Base-by-base conservation (phyloP, 192 early-diverging fungal species). In the Pilaira anomala region DNA sequence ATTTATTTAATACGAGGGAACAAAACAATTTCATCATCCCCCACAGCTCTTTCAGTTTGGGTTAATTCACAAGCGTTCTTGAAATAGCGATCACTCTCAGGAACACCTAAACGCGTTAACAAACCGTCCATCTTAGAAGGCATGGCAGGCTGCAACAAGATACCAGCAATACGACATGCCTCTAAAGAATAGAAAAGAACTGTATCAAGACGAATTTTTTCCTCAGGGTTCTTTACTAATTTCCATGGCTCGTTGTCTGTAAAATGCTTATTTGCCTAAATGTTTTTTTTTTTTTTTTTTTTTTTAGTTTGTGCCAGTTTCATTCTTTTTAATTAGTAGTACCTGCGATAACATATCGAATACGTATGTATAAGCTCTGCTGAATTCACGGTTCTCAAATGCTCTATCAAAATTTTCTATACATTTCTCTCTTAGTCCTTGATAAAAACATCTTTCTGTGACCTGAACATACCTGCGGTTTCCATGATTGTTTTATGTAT, bases 121-220 rank as follows among this genome's bases (percentile, higher is more conserved):
- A 98, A 71, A 45, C 64, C 60, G 1, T 60, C 62, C 44, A 85
- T 78, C 69, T 93, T 95, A 1, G 73, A 71, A 7, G 96, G 96
- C 86, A 97, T 93, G 18, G 95, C 82, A 6, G 92, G 91, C 66
- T 89, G 87, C 48, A 97, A 72, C 40, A 95, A 66, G 28, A 96
- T 76, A 13, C 77, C 87, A 3, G 87, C 78, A 24, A 92, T 51
- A 9, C 95, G 83, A 26, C 85, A 80, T 0, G 91, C 78, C 71
- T 96, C 94, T 40, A 89, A 73, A 4, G 89, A 74, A 54, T 87
- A 82, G 77, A 86, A 92, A 28, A 98, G 72, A 0, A 88, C 80
- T 16, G 71, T 77, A 18, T 87, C 78, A 16, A 95, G 52, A 36
- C 82, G 73, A 12, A 71, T 68, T 5, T 72, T 60, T 26, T 81